These are phyloP conservation scores for Colletotrichum aenigma DNA, from an alignment of 2,329 filamentous ascomycete genomes.

Conservation along the genomic window DNA sequence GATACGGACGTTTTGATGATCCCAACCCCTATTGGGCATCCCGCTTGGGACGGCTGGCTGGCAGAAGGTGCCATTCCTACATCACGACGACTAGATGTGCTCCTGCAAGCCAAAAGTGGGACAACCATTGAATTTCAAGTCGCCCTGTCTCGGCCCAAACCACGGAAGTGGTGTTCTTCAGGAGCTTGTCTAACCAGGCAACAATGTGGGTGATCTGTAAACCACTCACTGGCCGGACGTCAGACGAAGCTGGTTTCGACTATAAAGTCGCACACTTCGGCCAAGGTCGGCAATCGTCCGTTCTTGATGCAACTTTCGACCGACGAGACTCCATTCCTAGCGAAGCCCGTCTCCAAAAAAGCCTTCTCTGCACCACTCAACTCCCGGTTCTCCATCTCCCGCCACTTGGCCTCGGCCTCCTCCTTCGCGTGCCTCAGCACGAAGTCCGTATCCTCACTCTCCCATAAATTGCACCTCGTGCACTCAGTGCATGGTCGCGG, in stretches of 20 bases:
- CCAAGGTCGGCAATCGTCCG: conserved; percentile 40
- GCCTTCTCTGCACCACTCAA: conserved; percentile 59
- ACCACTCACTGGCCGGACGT: neutral
- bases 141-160: neutral
- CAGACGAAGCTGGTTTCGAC: conserved; percentile 48
- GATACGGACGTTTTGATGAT: neutral
- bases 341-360: conserved; percentile 61
- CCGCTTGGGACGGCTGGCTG: neutral
- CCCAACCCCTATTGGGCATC: neutral
- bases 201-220: neutral
- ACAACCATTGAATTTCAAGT: neutral
- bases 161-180: neutral
- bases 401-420: conserved; percentile 75
- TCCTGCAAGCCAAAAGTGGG: neutral
- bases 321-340: conserved; percentile 25
- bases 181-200: neutral
- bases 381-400: conserved; percentile 64
- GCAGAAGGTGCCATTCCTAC: neutral
- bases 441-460: conserved; percentile 74
- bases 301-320: conserved; percentile 36
- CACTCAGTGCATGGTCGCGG: conserved; percentile 76
- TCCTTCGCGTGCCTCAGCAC: conserved; percentile 72
- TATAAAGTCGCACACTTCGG: conserved; percentile 50
- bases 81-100: neutral
- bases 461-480: conserved; percentile 79